A percentile compares a stretch with the other conserved stretches of the same genome.
Conservation (phyloP, 306 rosid genomes). For the Rosa persica region DNA sequence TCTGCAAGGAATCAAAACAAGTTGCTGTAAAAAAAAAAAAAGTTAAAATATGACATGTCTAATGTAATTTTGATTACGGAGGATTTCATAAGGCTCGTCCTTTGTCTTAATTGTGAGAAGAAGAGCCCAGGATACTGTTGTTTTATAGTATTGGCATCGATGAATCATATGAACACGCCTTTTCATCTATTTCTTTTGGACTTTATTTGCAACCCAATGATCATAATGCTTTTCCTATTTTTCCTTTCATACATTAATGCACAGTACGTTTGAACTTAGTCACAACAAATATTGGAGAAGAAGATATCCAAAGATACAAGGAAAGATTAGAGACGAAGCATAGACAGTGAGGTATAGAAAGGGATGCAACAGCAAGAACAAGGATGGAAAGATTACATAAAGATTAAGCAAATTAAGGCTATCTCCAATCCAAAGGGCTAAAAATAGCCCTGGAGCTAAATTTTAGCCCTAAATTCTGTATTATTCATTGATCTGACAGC, state of each 20-base stretch:
- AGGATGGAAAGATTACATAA: not conserved
- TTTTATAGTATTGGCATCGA: not conserved
- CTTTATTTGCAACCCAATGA: not conserved
- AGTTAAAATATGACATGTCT: no score
- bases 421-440: no score
- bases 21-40: no score
- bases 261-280: not conserved
- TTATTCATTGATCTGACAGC: no score
- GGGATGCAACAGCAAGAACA: not conserved
- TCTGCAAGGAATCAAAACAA: no score
- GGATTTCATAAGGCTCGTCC: no score
- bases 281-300: not conserved
- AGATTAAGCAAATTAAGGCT: no score
- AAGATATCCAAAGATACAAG: not conserved
- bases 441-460: no score
- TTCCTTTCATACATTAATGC: no score
- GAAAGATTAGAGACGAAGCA: not conserved
- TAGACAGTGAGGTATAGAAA: not conserved
- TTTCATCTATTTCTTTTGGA: not conserved
- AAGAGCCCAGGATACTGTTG: not conserved
- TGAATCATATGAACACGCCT: not conserved
- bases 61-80: no score
- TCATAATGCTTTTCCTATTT: not conserved
- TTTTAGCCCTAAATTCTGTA: no score
- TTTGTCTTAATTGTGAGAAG: not conserved